phyloP scores from a whole-genome alignment of 345 rosid genomes.

The Populus pruinosa region DNA sequence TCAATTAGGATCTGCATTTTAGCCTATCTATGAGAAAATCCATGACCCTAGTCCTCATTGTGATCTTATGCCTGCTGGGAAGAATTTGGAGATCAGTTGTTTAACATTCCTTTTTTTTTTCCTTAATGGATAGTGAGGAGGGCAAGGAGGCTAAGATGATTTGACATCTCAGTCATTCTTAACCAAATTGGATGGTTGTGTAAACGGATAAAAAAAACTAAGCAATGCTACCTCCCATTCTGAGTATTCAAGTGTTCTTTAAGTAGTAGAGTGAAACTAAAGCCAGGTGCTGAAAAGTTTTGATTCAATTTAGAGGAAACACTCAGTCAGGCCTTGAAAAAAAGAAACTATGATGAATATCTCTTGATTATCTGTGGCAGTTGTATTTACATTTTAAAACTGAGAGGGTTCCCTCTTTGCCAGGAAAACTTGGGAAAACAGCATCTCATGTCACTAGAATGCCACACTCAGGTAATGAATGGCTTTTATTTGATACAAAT shows the following conservation, averaged over 20 bases:
- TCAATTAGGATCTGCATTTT: background rate
- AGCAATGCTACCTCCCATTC: background rate
- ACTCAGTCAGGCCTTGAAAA: background rate
- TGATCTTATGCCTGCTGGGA: background rate
- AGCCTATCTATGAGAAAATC: background rate
- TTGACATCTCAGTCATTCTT: background rate
- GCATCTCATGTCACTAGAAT: slow-evolving; percentile 52
- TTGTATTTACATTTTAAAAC: background rate
- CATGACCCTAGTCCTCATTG: background rate
- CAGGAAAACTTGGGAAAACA: slow-evolving; percentile 50
- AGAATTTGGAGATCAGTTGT: background rate
- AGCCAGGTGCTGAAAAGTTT: background rate
- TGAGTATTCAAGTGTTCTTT: background rate
- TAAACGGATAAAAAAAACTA: background rate
- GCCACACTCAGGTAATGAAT: slow-evolving; percentile 43
- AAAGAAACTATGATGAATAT: background rate
- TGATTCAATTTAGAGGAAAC: background rate
- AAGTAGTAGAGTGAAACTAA: background rate
- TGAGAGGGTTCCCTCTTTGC: slow-evolving; percentile 5
- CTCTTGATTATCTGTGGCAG: background rate
- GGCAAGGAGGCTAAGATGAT: background rate
- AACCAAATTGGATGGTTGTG: background rate
- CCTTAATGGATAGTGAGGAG: background rate
- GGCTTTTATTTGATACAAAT: slow-evolving; percentile 4
- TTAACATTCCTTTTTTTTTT: background rate